These are phyloP conservation scores for Parietichytrium sp. DNA, from an alignment of 108 stramenopile genomes.

Conservation along the genomic window DNA sequence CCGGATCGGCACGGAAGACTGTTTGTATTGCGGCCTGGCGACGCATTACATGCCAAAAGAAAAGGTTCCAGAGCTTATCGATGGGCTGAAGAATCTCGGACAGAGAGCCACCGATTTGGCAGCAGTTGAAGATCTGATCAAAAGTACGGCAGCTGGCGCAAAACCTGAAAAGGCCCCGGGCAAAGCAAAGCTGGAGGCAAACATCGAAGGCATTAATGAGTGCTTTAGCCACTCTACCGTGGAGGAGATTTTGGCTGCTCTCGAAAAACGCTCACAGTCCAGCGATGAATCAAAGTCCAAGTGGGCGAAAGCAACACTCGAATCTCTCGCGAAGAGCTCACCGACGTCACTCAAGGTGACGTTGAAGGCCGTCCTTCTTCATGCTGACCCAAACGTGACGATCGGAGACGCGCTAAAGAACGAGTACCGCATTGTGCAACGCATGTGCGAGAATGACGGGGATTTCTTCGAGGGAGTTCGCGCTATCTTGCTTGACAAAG, in stretches of 20 bases:
- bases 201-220: constrained; percentile 41
- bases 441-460: constrained; percentile 49
- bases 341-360: constrained; percentile 76
- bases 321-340: constrained; percentile 68
- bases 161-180: constrained; percentile 39
- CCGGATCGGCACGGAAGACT: constrained; percentile 72
- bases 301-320: constrained; percentile 65
- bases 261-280: constrained; percentile 43
- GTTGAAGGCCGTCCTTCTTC: constrained; percentile 72
- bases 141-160: neutral
- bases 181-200: constrained; percentile 39
- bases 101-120: constrained; percentile 43
- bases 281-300: constrained; percentile 39
- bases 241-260: constrained; percentile 59
- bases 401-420: constrained; percentile 70
- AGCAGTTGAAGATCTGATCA: constrained; percentile 43
- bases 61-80: constrained; percentile 59
- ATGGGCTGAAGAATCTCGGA: constrained; percentile 55
- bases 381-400: constrained; percentile 38
- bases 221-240: constrained; percentile 57
- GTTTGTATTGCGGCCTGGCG: constrained; percentile 82
- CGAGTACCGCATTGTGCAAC: constrained; percentile 77
- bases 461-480: constrained; percentile 98
- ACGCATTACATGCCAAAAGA: constrained; percentile 86
- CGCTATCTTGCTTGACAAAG: constrained; percentile 87